phyloP scores from a whole-genome alignment of 371 early-diverging fungal genomes.

The Mucor ambiguus region DNA sequence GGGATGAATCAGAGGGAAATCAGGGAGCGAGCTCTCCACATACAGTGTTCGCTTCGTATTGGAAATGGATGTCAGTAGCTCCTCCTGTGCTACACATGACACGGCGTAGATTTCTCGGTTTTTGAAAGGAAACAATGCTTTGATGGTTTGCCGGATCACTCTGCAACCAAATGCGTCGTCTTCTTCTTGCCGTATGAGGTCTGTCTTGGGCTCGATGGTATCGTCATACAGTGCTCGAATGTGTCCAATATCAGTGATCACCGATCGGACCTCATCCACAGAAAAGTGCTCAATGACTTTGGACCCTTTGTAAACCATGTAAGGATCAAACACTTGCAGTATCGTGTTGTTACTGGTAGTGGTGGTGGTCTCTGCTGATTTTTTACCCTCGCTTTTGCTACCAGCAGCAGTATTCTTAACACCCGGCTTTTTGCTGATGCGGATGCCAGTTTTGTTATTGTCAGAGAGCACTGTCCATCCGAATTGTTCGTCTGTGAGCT shows the following conservation, averaged over 20 bases:
- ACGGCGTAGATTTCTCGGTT: conserved; percentile 36
- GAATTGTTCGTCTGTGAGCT: conserved; percentile 44
- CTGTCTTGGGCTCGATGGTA: conserved; percentile 42
- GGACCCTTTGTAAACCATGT: conserved; percentile 52
- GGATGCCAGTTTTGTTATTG: conserved; percentile 42
- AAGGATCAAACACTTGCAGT: conserved; percentile 50
- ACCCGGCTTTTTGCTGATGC: conserved; percentile 48
- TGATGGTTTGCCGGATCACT: conserved; percentile 46
- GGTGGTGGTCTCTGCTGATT: not conserved
- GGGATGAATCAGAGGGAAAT: conserved; percentile 25
- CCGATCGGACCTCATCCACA: conserved; percentile 55
- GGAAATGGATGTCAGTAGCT: conserved; percentile 22
- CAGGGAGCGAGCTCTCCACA: conserved; percentile 39
- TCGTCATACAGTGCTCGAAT: conserved; percentile 46
- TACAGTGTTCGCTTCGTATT: conserved; percentile 36
- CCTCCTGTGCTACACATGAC: conserved; percentile 41
- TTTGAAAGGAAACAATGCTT: conserved; percentile 60
- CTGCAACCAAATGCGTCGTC: conserved; percentile 45
- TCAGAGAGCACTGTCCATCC: conserved; percentile 56
- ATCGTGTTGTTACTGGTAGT: too few species aligned
- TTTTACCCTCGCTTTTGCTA: not conserved
- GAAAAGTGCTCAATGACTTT: conserved; percentile 65
- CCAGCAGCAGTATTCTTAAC: conserved; percentile 8
- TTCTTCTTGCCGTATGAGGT: conserved; percentile 36
- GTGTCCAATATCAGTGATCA: conserved; percentile 49